Evolutionary conservation across 345 rosid species (phyloP).

Genomic region (Salix purpurea): DNA sequence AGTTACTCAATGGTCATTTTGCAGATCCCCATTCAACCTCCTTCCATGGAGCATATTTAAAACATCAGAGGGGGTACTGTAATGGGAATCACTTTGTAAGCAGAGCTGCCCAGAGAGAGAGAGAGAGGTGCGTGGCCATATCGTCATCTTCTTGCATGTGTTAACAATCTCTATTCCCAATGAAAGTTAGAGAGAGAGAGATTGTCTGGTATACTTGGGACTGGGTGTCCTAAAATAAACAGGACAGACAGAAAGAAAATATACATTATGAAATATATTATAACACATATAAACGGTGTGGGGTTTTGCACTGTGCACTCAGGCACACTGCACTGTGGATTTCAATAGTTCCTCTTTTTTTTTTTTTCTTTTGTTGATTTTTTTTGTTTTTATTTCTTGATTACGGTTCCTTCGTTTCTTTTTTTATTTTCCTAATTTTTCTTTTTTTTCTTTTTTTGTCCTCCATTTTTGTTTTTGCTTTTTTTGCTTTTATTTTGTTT

Average conservation of each 20-base stretch:
- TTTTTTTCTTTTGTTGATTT: too few relatives aligned
- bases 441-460: too few relatives aligned
- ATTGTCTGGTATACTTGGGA: constrained; percentile 33
- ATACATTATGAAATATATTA: background rate
- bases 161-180: constrained; percentile 34
- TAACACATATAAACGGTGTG: too few relatives aligned
- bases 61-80: background rate
- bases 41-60: constrained; percentile 13
- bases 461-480: too few relatives aligned
- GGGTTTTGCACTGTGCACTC: too few relatives aligned
- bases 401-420: too few relatives aligned
- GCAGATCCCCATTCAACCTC: constrained; percentile 44
- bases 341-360: too few relatives aligned
- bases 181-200: background rate
- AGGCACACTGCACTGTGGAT: too few relatives aligned
- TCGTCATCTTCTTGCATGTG: constrained; percentile 33
- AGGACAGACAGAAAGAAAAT: background rate
- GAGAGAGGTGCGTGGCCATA: constrained; percentile 25
- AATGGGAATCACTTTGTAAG: constrained; percentile 24
- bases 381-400: too few relatives aligned
- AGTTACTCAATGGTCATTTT: background rate
- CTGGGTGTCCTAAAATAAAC: constrained; percentile 25
- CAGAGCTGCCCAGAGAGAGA: constrained; percentile 1
- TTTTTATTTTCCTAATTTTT: too few relatives aligned
- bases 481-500: too few relatives aligned